phyloP scores from a whole-genome alignment of 495 filamentous ascomycete genomes.

The Eremomyces bilateralis region DNA sequence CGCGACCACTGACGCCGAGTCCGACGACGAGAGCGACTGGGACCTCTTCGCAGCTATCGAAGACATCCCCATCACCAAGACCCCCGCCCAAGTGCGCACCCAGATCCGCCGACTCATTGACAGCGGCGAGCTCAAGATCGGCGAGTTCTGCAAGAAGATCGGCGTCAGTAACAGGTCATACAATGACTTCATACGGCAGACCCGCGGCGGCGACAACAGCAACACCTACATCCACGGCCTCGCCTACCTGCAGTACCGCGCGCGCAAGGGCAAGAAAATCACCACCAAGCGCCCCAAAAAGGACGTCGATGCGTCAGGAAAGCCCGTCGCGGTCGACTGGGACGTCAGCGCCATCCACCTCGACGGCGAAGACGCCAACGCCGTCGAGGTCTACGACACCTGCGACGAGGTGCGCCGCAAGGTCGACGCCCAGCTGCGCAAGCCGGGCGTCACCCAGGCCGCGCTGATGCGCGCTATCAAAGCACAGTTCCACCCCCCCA shows the following conservation, averaged over 20 bases:
- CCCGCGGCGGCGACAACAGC: constrained; percentile 15
- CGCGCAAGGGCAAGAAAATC: constrained; percentile 16
- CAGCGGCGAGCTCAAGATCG: constrained; percentile 25
- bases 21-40: neutral
- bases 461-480: constrained; percentile 27
- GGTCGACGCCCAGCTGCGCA: constrained; percentile 27
- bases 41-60: neutral
- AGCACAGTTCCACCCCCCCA: constrained; percentile 13
- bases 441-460: constrained; percentile 28
- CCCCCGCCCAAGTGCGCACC: constrained; percentile 21
- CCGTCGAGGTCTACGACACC: constrained; percentile 28
- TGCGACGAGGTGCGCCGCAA: constrained; percentile 35
- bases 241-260: constrained; percentile 23
- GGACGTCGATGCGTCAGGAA: too few relatives aligned
- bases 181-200: constrained; percentile 19
- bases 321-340: too few relatives aligned
- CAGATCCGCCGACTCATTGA: constrained; percentile 24
- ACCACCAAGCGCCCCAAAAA: constrained; percentile 15
- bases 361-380: constrained; percentile 18
- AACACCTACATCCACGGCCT: constrained; percentile 15
- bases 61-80: constrained; percentile 5
- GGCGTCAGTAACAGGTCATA: constrained; percentile 16
- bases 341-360: constrained; percentile 17
- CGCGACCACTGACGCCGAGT: too few relatives aligned
- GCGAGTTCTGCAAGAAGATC: constrained; percentile 23